Base-by-base conservation (phyloP, 495 filamentous ascomycete species). In the Penicillium egyptiacum region DNA sequence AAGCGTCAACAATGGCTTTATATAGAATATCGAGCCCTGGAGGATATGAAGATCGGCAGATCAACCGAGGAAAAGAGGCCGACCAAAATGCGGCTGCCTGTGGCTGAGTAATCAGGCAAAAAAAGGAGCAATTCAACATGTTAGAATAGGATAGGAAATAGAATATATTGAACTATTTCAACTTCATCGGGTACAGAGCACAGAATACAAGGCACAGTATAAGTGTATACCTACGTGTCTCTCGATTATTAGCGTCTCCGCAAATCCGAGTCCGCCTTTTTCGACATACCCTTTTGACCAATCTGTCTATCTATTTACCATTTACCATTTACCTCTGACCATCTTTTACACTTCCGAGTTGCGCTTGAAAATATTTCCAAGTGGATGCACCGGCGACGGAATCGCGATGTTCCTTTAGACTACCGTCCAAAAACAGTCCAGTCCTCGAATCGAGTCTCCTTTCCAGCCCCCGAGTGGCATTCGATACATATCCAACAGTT, bases 361-460 rank as follows among this genome's bases (percentile, higher is more conserved):
- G 23, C 16, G 7, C 35, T n/a, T 17, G 16, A 39, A 39, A 22
- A 53, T 12, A 17, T 8, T 25, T 10, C 31, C 16, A 40, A 14
- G 37, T 53, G 35, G 35, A 52, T 54, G 53, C 53, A 20, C 52
- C 42, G 39, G 37, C 26, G 33, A 39, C 26, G 11, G 55, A 33
- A 30, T 10, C 56, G 54, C 53, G 1, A 67, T 67, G 64, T 56
- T 39, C 50, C 16, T 20, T 41, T 58, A 64, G 58, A 57, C 11
- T 30, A 35, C 14, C 26, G 19, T 43, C n/a, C 20, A 5, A 46
- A 35, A 54, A 60, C 48, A 42, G 12, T 39, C 28, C 10, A 53
- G 17, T 53, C n/a, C 10, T 40, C 49, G 43, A 60, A 43, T 55
- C 57, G 54, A 57, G 40, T 45, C 45, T 42, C 56, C 49, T 51